Evolutionary conservation across 768 basidiomycete genomes (phyloP), one percentile per base, ranked within the genome.

Genomic region (Suillus alpinus): DNA sequence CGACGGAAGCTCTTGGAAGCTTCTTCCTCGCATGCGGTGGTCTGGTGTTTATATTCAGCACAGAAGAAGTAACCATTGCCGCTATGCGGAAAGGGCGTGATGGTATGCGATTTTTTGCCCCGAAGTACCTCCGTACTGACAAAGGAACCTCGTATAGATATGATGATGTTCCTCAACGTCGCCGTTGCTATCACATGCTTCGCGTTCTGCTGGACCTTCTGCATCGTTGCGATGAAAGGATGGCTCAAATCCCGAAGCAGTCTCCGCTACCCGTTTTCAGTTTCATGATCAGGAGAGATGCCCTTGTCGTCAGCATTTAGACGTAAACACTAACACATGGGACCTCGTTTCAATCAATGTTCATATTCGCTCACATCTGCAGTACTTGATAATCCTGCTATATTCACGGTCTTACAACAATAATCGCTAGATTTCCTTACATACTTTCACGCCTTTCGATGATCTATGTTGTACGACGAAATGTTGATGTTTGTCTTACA

Each of bases 1-100:
- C 95, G 0, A 95, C 95, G 0, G 96, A 98, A 77, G 89, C 89
- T 6, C 75, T 98, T 43, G 92, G 89, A 16, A 84, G 91, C 61
- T 92, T 98, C 75, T 91, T 90, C 76, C 79, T 95, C 55, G 84
- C 94, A 7, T 89, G 88, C 58, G 95, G 95, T 50, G 96, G 96
- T 10, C 72, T 98, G 60, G 82, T 87, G 55, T 98, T 98, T 76
- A 92, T 95, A 73, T 84, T 94, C 61, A 93, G 91, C 39, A 89
- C 89, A 8, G 95, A 98, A 75, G 93, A 96, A 67, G 72, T 98
- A 23, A 91, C 92, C 3, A 84, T 92, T 63, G 90, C 92, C 13
- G 94, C 95, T 18, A 97, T 98, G 94, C 81, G 95, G 60, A 80
- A 86, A 68, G 92, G 92, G 31, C 86, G 86, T 65, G 94, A 95